Evolutionary conservation across 177 flowering plant genomes (phyloP).

Genomic region (Tripterygium wilfordii): DNA sequence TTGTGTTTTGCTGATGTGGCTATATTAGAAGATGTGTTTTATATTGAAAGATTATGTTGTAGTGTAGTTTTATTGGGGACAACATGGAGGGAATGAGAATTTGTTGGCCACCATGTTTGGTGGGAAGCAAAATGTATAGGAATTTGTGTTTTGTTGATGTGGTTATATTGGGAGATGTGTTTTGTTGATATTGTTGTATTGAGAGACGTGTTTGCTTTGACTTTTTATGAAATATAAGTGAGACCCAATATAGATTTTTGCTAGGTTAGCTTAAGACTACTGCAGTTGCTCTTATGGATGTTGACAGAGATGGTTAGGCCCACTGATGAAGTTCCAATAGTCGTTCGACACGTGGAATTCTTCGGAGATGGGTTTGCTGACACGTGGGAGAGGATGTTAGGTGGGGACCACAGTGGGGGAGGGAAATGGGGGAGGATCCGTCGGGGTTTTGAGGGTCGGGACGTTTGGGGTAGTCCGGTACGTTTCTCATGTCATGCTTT

Average conservation of each 20-base stretch:
- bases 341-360: conserved; percentile 19
- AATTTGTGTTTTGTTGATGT: too few species aligned
- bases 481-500: conserved; percentile 57
- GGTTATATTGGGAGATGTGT: too few species aligned
- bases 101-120: too few species aligned
- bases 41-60: too few species aligned
- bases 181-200: too few species aligned
- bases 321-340: background rate
- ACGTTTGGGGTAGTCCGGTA: conserved; percentile 26
- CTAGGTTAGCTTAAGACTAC: background rate
- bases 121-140: too few species aligned
- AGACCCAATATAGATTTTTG: background rate
- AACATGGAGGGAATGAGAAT: too few species aligned
- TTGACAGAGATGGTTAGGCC: background rate
- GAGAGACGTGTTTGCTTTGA: too few species aligned
- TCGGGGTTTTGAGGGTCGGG: conserved; percentile 24
- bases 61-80: too few species aligned
- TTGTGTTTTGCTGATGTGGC: too few species aligned
- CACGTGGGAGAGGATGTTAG: conserved; percentile 11
- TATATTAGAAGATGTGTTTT: too few species aligned
- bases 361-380: background rate
- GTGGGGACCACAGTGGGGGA: conserved; percentile 15
- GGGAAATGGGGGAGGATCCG: conserved; percentile 2
- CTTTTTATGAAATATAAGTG: too few species aligned
- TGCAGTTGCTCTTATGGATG: background rate